Evolutionary conservation across 345 rosid genomes (phyloP).

Genomic region (Diplotaxis tenuifolia): DNA sequence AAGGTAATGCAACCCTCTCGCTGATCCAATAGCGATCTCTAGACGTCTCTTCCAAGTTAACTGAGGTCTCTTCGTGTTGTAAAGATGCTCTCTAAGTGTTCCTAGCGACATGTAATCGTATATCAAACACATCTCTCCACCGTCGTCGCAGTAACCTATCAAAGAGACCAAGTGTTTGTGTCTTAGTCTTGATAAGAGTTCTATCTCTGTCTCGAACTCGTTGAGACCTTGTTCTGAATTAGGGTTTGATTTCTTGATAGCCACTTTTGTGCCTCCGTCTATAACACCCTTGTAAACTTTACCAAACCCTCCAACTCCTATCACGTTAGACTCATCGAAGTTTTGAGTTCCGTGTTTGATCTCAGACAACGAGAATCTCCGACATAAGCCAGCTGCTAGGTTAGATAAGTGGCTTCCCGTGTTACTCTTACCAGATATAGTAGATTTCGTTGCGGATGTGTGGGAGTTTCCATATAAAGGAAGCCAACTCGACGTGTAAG

Average conservation of each 20-base stretch:
- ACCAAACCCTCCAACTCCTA: constrained; percentile 92
- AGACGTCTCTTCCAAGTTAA: constrained; percentile 68
- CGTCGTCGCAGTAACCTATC: constrained; percentile 87
- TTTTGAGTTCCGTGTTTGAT: constrained; percentile 61
- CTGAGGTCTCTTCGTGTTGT: constrained; percentile 53
- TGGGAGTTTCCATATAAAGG: constrained; percentile 59
- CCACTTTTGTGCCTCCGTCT: constrained; percentile 62
- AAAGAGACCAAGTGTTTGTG: constrained; percentile 90
- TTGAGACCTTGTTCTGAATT: constrained; percentile 80
- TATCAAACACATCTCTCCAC: constrained; percentile 79
- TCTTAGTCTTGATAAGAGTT: constrained; percentile 82
- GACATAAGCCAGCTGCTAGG: constrained; percentile 65
- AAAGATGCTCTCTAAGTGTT: constrained; percentile 74
- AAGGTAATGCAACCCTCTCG: constrained; percentile 85
- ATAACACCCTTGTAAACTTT: constrained; percentile 81
- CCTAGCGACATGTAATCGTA: constrained; percentile 92
- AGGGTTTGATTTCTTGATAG: constrained; percentile 84
- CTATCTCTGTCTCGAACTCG: constrained; percentile 81
- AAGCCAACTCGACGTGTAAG: constrained; percentile 66
- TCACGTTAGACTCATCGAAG: constrained; percentile 64
- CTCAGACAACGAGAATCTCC: constrained; percentile 63
- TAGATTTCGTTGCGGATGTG: constrained; percentile 52
- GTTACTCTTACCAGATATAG: constrained; percentile 46
- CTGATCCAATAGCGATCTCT: constrained; percentile 81
- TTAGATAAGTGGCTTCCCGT: constrained; percentile 49